Evolutionary conservation across 192 early-diverging fungal species (phyloP), one percentile per base, ranked within the genome.

Genomic region (Mortierella antarctica): DNA sequence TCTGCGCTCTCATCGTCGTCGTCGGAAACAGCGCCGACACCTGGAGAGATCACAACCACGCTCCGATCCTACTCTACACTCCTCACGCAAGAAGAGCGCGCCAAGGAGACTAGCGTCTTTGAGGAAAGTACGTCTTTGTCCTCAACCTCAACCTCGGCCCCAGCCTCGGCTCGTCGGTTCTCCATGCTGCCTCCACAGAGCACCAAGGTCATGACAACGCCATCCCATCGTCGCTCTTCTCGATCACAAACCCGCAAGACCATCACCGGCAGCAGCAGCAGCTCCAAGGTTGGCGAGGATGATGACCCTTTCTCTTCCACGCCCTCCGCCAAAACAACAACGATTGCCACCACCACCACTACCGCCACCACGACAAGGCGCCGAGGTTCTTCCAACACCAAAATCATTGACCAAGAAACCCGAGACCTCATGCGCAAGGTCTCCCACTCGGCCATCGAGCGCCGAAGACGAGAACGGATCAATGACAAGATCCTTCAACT

Each of bases 391-490:
- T 73, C 82, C 7, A 64, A 45, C 39, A 44, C 67, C 18, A 76
- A 73, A 12, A 61, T 68, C 9, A 79, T 86, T 14, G 87, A 88
- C 17, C 85, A 88, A 75, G 74, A 78, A 49, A 83, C 82, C 14
- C 87, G 91, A 50, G 93, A 95, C 59, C 69, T 85, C 71, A 88
- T 90, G 62, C 89, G 96, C 40, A 95, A 95, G 64, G 88, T 91
- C 12, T 92, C 93, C 5, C 96, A 97, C 60, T 94, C 93, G 18
- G 91, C 90, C 0, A 96, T 95, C 67, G 96, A 97, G 81, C 86
- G 94, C 6, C 84, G 91, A 49, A 90, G 95, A 47, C 91, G 96
- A 31, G 94, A 96, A 65, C 87, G 92, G 39, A 97, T 93, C 72
- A 97, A 97, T 74, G 90, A 91, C 62, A 91, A 93, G 74, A 92